A percentile compares a stretch with the other conserved stretches of the same genome.
Conservation (phyloP, 345 rosid species). For the Erysimum cheiranthoides region DNA sequence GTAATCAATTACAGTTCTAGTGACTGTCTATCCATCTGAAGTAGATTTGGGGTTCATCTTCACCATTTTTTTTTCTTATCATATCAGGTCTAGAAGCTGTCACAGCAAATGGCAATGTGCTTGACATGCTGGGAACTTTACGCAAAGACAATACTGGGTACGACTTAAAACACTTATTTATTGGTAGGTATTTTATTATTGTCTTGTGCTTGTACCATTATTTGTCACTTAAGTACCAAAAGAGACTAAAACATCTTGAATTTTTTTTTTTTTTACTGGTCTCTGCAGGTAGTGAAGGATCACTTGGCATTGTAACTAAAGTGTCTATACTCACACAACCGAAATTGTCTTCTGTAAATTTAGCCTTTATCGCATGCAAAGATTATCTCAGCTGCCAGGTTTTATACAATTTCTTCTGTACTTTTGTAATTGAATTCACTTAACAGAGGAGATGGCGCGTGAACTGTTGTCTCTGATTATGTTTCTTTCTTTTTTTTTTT, state of each 20-base stretch:
- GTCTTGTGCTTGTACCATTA: neutral
- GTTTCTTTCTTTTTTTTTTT: slow-evolving; percentile 1
- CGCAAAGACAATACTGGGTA: slow-evolving; percentile 98
- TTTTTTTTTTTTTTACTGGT: neutral
- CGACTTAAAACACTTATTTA: slow-evolving; percentile 93
- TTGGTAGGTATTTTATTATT: slow-evolving; percentile 57
- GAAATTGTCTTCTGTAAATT: slow-evolving; percentile 76
- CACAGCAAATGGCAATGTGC: slow-evolving; percentile 85
- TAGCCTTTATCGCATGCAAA: slow-evolving; percentile 88
- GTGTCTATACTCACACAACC: slow-evolving; percentile 89
- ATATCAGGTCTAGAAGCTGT: slow-evolving; percentile 86
- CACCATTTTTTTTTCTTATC: slow-evolving; percentile 1
- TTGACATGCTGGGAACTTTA: slow-evolving; percentile 92
- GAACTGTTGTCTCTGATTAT: neutral
- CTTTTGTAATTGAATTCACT: neutral
- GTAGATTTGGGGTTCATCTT: neutral
- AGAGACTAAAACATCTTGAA: neutral
- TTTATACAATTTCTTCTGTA: slow-evolving; percentile 22
- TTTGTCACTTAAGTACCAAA: slow-evolving; percentile 21
- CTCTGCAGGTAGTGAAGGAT: slow-evolving; percentile 86
- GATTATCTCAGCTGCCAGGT: slow-evolving; percentile 96
- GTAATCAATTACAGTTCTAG: slow-evolving; percentile 49
- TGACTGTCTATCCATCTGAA: neutral
- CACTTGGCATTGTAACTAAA: slow-evolving; percentile 93
- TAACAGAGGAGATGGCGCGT: slow-evolving; percentile 11